phyloP scores from a whole-genome alignment of 2,329 filamentous ascomycete species.

The Chlorencoelia australis region DNA sequence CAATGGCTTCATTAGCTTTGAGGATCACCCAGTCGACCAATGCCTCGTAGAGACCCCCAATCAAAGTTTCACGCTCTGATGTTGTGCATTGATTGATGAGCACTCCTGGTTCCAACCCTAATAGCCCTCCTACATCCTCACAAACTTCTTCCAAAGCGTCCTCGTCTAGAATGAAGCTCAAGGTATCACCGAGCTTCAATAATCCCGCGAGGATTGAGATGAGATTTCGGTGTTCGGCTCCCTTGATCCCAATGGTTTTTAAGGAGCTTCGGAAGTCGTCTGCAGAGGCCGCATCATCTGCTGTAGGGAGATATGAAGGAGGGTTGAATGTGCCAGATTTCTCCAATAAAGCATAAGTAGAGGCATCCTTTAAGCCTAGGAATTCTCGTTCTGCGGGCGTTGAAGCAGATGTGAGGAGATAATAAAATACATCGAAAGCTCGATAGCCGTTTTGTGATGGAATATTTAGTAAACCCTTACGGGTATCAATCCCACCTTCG shows the following conservation, averaged over 20 bases:
- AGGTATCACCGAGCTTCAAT: constrained; percentile 82
- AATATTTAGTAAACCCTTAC: constrained; percentile 68
- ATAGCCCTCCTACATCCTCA: constrained; percentile 77
- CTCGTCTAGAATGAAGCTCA: constrained; percentile 74
- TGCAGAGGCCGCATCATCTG: constrained; percentile 83
- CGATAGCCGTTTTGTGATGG: constrained; percentile 72
- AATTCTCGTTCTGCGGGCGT: constrained; percentile 84
- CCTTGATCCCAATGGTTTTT: constrained; percentile 90
- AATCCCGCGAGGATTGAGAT: constrained; percentile 79
- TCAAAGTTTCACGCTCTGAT: constrained; percentile 71
- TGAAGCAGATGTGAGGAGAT: constrained; percentile 83
- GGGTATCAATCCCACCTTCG: constrained; percentile 78
- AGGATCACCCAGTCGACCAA: constrained; percentile 89
- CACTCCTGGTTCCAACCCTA: constrained; percentile 79
- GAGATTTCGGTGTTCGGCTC: constrained; percentile 67
- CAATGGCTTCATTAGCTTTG: constrained; percentile 81
- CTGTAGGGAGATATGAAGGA: constrained; percentile 81
- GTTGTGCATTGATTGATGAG: constrained; percentile 71
- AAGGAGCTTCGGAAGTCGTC: constrained; percentile 85
- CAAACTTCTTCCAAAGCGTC: constrained; percentile 79
- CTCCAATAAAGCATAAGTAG: constrained; percentile 68
- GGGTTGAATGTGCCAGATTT: constrained; percentile 78
- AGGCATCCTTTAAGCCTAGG: constrained; percentile 66
- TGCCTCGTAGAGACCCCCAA: constrained; percentile 84
- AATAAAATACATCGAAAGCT: constrained; percentile 97